Percentiles rank a stretch among this genome's conserved stretches.
phyloP scores from a whole-genome alignment of 805 yeast species.

The Monosporozyma servazzii region DNA sequence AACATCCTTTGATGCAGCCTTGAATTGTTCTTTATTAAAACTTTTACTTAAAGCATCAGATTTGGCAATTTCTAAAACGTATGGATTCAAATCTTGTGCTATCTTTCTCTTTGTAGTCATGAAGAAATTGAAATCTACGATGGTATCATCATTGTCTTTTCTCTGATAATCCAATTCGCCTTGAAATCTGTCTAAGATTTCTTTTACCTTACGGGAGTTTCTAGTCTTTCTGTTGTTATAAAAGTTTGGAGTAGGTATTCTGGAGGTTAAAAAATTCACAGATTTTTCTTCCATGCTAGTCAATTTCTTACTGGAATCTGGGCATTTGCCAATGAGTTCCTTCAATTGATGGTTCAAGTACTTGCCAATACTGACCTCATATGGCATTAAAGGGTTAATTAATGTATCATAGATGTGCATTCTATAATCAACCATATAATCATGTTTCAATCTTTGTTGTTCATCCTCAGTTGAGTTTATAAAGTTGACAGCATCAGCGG shows the following conservation, averaged over 20 bases:
- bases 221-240: conserved; percentile 19
- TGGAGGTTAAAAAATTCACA: conserved; percentile 11
- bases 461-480: conserved; percentile 13
- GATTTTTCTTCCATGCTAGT: conserved; percentile 5
- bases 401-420: conserved; percentile 14
- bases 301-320: conserved; percentile 3
- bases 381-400: conserved; percentile 13
- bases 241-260: conserved; percentile 5
- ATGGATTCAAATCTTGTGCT: conserved; percentile 18
- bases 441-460: conserved; percentile 14
- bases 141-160: conserved; percentile 9
- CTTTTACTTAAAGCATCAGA: conserved; percentile 12
- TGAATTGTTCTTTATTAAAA: conserved; percentile 14
- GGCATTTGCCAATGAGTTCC: not conserved
- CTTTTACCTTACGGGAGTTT: conserved; percentile 18
- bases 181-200: conserved; percentile 18
- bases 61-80: conserved; percentile 20
- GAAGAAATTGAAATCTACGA: conserved; percentile 10
- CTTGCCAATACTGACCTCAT: conserved; percentile 16
- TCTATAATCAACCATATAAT: conserved; percentile 24
- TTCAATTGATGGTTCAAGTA: conserved; percentile 3
- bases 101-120: conserved; percentile 7
- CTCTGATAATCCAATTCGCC: conserved; percentile 2
- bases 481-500: conserved; percentile 5
- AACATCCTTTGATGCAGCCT: conserved; percentile 7